These are phyloP conservation scores for Populus hybrid DNA, from an alignment of 441 rosid genomes.

Conservation along the genomic window DNA sequence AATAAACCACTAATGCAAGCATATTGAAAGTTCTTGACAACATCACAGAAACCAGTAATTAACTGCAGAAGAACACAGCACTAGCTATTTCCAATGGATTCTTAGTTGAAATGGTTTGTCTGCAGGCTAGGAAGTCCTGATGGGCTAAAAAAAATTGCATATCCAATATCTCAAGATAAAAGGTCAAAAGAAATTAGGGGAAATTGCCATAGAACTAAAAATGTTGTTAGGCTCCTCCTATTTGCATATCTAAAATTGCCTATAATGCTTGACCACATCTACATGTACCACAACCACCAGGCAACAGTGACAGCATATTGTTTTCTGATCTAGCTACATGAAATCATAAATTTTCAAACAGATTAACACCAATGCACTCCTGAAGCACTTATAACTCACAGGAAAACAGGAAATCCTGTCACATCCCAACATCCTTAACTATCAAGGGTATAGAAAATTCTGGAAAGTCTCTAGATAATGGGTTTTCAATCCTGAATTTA, in stretches of 20 bases:
- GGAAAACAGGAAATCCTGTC: neutral
- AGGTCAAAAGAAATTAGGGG: neutral
- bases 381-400: neutral
- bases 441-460: neutral
- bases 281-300: neutral
- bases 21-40: neutral
- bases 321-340: neutral
- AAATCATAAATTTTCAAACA: neutral
- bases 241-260: neutral
- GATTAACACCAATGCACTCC: neutral
- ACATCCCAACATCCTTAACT: neutral
- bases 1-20: neutral
- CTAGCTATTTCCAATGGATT: neutral
- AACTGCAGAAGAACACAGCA: neutral
- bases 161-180: neutral
- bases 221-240: neutral
- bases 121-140: neutral
- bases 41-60: neutral
- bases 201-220: neutral
- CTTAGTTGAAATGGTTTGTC: neutral
- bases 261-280: neutral
- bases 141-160: neutral
- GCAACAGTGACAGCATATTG: neutral
- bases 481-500: neutral
- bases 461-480: neutral